Percentiles rank a stretch among this genome's conserved stretches.
phyloP scores from a whole-genome alignment of 805 yeast species.

The Pachysolen tannophilus region DNA sequence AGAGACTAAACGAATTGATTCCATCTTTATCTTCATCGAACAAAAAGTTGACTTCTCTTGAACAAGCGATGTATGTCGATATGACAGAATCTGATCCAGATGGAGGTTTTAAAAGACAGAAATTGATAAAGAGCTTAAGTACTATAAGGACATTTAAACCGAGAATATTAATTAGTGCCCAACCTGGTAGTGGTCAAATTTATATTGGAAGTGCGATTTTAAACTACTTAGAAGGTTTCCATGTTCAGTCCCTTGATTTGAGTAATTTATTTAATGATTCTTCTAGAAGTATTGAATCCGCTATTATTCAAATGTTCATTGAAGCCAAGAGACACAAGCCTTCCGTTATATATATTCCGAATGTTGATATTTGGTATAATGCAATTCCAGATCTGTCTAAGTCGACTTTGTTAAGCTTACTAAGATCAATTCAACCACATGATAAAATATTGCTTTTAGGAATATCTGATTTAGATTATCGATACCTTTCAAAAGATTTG shows the following conservation, averaged over 20 bases:
- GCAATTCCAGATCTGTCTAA: constrained; percentile 64
- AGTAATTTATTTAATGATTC: constrained; percentile 72
- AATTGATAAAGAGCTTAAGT: constrained; percentile 35
- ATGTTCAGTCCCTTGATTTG: constrained; percentile 79
- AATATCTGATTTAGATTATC: constrained; percentile 40
- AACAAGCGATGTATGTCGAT: constrained; percentile 61
- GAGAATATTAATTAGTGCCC: constrained; percentile 65
- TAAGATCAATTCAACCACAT: constrained; percentile 58
- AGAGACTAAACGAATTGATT: constrained; percentile 45
- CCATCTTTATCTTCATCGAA: no score
- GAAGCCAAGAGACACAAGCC: constrained; percentile 92
- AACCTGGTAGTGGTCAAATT: constrained; percentile 77
- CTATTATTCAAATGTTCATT: constrained; percentile 71
- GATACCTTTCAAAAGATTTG: constrained; percentile 21
- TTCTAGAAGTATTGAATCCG: constrained; percentile 73
- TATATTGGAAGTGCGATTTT: constrained; percentile 78
- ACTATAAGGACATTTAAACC: constrained; percentile 71
- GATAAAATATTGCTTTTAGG: constrained; percentile 75
- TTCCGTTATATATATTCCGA: constrained; percentile 76
- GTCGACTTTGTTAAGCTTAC: constrained; percentile 61
- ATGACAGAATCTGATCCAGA: constrained; percentile 47
- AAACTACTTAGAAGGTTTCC: constrained; percentile 80
- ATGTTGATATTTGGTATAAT: constrained; percentile 66
- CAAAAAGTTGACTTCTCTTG: constrained; percentile 48
- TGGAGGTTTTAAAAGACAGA: constrained; percentile 64